Evolutionary conservation across 108 stramenopile species (phyloP), one percentile per base, ranked within the genome.

Genomic region (Pseudonitzschia delicatissima): DNA sequence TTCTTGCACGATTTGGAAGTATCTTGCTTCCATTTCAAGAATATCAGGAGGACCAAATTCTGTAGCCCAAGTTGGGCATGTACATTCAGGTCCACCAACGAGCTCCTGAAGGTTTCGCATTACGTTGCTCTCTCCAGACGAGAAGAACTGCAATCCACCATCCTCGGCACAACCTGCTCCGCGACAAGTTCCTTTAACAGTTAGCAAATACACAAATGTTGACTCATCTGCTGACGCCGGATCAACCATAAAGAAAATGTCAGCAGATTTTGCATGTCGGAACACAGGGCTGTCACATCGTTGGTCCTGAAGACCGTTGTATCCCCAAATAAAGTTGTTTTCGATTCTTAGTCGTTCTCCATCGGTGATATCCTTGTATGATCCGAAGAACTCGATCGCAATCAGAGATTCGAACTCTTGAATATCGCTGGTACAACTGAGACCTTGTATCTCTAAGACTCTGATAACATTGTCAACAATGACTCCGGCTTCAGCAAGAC

Each of bases 271-370:
- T 23, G 40, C 67, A 15, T 39, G 42, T 15, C 74, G 66, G 66
- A 75, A 75, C 8, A 55, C 23, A 17, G 72, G 72, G 17, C 27
- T 33, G 53, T 75, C 74, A 36, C 74, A 75, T 57, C 62, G 12
- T 26, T 62, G 28, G 11, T 47, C 67, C 39, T 62, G 61, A 12
- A 75, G 33, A 21, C 58, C 74, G 47, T 75, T 75, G 74, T 75
- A 75, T 18, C 27, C 59, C 57, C 48, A 32, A 7, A 68, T 37
- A 28, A 75, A 75, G 29, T 51, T 53, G 8, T 68, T 36, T 64
- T 51, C 61, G 9, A 75, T 62, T 8, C 27, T 53, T 2, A 26
- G 17, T 26, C 66, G 61, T 36, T 75, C 74, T 7, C 25, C 52
- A 23, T 63, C 62, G 5, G 74, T 68, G 12, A 68, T 67, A 60